Conservation (phyloP, 2,329 filamentous ascomycete genomes). For the Ascochyta rabiei region DNA sequence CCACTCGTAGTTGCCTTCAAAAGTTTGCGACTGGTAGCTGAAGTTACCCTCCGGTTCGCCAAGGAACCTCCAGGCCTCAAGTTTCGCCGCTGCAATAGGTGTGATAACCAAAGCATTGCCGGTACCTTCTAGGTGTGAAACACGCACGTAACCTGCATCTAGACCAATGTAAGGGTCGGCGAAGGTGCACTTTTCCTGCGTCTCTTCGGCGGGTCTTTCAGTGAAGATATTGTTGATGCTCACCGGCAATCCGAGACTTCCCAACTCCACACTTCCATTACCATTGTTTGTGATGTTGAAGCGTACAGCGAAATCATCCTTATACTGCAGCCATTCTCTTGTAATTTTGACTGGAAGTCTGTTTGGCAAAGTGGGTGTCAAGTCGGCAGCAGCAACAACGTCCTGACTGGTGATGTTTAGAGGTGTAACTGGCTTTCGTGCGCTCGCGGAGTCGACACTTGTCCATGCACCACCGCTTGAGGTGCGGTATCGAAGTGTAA, state of each 20-base stretch:
- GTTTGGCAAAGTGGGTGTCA: conserved; percentile 52
- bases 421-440: conserved; percentile 47
- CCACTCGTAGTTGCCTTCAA: conserved; percentile 68
- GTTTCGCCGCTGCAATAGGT: conserved; percentile 56
- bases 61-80: conserved; percentile 64
- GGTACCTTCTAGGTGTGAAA: conserved; percentile 59
- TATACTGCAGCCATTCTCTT: conserved; percentile 58
- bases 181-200: conserved; percentile 59
- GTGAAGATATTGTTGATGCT: conserved; percentile 70
- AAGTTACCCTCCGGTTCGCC: conserved; percentile 47
- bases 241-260: conserved; percentile 63
- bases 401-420: conserved; percentile 20
- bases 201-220: conserved; percentile 55
- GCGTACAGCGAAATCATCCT: conserved; percentile 58
- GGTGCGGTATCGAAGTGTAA: conserved; percentile 62
- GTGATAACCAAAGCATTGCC: conserved; percentile 62
- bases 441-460: conserved; percentile 54
- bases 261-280: conserved; percentile 56
- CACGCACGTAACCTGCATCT: conserved; percentile 63
- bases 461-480: conserved; percentile 51
- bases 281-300: conserved; percentile 59
- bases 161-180: conserved; percentile 67
- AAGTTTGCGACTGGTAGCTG: conserved; percentile 58
- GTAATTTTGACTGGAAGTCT: conserved; percentile 54
- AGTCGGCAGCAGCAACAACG: conserved; percentile 49